Conservation (phyloP, 2,329 filamentous ascomycete species). For the Paradendryphiella salina region DNA sequence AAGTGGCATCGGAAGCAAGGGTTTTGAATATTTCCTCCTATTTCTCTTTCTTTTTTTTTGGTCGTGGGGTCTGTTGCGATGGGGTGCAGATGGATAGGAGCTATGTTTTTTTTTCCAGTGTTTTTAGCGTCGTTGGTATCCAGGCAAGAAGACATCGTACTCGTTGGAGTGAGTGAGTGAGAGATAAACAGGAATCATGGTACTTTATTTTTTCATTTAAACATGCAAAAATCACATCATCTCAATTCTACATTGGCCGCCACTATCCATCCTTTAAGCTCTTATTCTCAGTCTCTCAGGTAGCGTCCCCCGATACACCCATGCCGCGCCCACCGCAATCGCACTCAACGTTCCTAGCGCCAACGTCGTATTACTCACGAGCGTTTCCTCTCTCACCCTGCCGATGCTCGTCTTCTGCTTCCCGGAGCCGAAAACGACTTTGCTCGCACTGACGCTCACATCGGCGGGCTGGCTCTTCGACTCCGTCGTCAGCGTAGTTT, state of each 20-base stretch:
- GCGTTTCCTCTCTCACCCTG: constrained; percentile 52
- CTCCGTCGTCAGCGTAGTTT: no score
- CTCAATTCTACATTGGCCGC: no score
- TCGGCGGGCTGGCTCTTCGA: no score
- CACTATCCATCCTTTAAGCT: no score
- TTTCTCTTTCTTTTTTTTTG: no score
- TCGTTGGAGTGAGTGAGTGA: no score
- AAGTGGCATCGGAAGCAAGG: constrained; percentile 71
- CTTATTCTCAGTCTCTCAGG: constrained; percentile 19
- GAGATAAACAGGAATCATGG: no score
- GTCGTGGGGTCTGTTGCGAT: background rate
- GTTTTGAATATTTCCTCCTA: constrained; percentile 50
- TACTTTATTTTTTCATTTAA: background rate
- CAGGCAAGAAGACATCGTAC: no score
- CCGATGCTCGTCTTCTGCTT: constrained; percentile 47
- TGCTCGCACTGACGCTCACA: constrained; percentile 35
- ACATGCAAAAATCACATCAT: background rate
- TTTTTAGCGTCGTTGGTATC: background rate
- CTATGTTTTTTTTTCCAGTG: background rate
- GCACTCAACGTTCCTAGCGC: constrained; percentile 44
- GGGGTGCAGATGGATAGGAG: background rate
- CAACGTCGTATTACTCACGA: constrained; percentile 46
- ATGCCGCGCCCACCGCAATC: constrained; percentile 44
- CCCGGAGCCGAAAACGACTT: constrained; percentile 39
- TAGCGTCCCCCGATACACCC: constrained; percentile 23